Percentiles rank a stretch among this genome's conserved stretches.
phyloP scores from a whole-genome alignment of 2,329 filamentous ascomycete genomes.

The Xylariaceae sp. region DNA sequence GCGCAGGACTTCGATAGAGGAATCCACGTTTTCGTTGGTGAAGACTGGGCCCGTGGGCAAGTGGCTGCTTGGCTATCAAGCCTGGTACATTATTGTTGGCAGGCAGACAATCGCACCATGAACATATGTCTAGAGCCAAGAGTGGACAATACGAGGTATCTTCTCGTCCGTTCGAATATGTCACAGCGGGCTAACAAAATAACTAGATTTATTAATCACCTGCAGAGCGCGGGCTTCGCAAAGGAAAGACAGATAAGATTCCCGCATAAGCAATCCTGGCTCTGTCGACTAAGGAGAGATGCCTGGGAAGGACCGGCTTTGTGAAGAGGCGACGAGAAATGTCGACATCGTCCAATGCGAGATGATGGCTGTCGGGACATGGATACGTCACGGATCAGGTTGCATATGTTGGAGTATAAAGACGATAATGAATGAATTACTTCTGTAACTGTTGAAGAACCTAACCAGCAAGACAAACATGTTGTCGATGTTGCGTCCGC shows the following conservation, averaged over 20 bases:
- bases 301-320: constrained; percentile 71
- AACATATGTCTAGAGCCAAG: constrained; percentile 83
- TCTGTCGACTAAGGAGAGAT: constrained; percentile 77
- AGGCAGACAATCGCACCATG: constrained; percentile 77
- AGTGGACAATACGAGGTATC: constrained; percentile 82
- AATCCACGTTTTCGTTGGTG: constrained; percentile 83
- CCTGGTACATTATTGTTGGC: constrained; percentile 81
- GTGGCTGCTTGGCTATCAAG: constrained; percentile 81
- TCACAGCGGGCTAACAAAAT: neutral
- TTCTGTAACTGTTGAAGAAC: too few relatives aligned
- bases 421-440: too few relatives aligned
- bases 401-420: too few relatives aligned
- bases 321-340: constrained; percentile 12
- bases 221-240: constrained; percentile 74
- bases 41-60: constrained; percentile 85
- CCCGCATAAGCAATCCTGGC: constrained; percentile 87
- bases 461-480: too few relatives aligned
- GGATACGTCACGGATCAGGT: too few relatives aligned
- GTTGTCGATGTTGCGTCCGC: too few relatives aligned
- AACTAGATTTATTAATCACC: constrained; percentile 64
- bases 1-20: constrained; percentile 83
- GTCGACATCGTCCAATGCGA: too few relatives aligned
- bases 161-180: neutral
- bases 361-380: too few relatives aligned
- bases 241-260: constrained; percentile 85